Percentiles rank a stretch among this genome's conserved stretches.
These are phyloP conservation scores for Aspergillus ibericus DNA, from an alignment of 2,329 filamentous ascomycete species.

Conservation along the genomic window DNA sequence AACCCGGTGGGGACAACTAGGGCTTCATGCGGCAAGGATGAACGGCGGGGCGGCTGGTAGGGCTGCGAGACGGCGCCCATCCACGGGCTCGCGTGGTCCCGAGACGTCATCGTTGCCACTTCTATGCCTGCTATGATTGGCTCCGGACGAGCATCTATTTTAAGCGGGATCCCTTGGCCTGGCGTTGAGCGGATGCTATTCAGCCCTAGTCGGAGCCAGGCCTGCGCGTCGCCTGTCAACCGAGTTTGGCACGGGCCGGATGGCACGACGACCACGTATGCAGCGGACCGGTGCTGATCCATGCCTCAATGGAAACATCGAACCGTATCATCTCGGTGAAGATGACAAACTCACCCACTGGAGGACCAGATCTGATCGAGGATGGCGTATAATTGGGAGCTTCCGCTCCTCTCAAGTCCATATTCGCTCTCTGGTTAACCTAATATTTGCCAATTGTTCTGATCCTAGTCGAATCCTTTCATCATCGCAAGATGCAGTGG, in stretches of 20 bases:
- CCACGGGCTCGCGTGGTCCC: not conserved
- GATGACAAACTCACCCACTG: too few relatives aligned
- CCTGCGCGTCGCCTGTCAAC: not conserved
- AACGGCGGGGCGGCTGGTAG: not conserved
- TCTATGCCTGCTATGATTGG: not conserved
- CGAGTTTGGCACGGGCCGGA: not conserved
- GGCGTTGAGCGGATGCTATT: not conserved
- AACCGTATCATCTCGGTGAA: too few relatives aligned
- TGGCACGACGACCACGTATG: not conserved
- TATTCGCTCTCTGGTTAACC: too few relatives aligned
- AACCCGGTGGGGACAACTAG: not conserved
- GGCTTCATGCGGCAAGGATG: not conserved
- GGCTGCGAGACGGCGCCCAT: not conserved
- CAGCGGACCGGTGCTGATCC: not conserved
- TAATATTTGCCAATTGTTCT: too few relatives aligned
- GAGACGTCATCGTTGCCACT: not conserved
- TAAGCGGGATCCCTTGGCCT: not conserved
- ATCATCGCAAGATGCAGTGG: not conserved
- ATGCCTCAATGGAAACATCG: too few relatives aligned
- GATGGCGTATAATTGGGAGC: too few relatives aligned
- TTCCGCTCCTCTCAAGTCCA: too few relatives aligned
- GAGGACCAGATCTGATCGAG: too few relatives aligned
- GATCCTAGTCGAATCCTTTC: too few relatives aligned
- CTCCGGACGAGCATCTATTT: not conserved
- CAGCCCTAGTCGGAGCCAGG: not conserved